phyloP scores from a whole-genome alignment of 108 stramenopile species.

The Epithemia pelagica region DNA sequence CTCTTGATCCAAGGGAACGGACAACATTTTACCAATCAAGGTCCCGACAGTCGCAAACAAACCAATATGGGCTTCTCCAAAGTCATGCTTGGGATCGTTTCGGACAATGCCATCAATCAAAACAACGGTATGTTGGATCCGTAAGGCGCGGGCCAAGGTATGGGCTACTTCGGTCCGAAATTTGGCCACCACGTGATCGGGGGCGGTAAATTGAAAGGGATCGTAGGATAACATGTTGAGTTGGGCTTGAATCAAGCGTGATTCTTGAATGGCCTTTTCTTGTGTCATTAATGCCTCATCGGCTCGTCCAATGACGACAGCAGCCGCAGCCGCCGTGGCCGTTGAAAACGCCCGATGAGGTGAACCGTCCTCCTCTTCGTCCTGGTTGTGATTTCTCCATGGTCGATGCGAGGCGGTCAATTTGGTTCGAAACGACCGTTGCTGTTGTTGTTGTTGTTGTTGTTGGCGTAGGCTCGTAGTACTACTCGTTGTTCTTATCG shows the following conservation, averaged over 20 bases:
- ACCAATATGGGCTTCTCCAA: slow-evolving; percentile 10
- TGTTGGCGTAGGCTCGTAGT: not conserved
- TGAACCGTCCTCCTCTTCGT: not conserved
- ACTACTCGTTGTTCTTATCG: not conserved
- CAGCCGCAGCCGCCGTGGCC: too few species aligned
- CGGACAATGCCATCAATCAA: slow-evolving; percentile 29
- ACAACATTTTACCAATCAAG: slow-evolving; percentile 23
- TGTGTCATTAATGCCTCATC: slow-evolving; percentile 19
- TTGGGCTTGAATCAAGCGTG: slow-evolving; percentile 16
- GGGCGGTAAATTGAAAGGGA: slow-evolving; percentile 17
- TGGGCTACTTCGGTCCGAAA: slow-evolving; percentile 19
- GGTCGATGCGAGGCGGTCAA: not conserved
- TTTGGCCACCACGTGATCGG: not conserved
- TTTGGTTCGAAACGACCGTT: not conserved
- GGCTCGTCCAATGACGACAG: slow-evolving; percentile 1
- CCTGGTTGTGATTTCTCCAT: not conserved
- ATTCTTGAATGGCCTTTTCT: slow-evolving; percentile 25
- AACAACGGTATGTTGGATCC: slow-evolving; percentile 30
- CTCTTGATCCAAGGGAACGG: slow-evolving; percentile 8
- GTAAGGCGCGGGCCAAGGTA: slow-evolving; percentile 22
- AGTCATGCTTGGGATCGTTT: slow-evolving; percentile 19
- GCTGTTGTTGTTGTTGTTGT: not conserved
- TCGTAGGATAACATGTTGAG: slow-evolving; percentile 21
- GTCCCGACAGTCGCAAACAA: slow-evolving; percentile 12
- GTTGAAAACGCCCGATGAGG: too few species aligned